Conservation (phyloP, 768 basidiomycete species). For the Lactifluus subvellereus region DNA sequence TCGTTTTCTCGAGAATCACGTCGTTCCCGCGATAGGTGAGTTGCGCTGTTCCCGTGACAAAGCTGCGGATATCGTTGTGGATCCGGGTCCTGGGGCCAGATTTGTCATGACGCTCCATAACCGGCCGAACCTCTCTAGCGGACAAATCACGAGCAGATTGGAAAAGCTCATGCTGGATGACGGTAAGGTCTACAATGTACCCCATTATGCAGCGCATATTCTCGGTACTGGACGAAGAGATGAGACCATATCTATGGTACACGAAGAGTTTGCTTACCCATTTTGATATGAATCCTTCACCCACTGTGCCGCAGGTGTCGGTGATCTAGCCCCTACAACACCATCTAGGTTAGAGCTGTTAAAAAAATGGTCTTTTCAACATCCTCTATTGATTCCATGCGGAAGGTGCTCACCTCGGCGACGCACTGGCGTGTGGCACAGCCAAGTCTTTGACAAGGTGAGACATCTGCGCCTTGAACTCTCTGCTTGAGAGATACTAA, state of each 20-base stretch:
- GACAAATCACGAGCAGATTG: not conserved
- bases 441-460: constrained; percentile 9
- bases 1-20: constrained; percentile 6
- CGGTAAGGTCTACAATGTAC: constrained; percentile 5
- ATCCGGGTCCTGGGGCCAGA: not conserved
- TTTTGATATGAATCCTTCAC: not conserved
- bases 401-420: not conserved
- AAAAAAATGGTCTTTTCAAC: not conserved
- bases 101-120: not conserved
- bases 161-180: not conserved
- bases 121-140: not conserved
- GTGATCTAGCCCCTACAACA: not conserved
- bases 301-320: not conserved
- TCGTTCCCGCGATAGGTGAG: not conserved
- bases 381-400: not conserved
- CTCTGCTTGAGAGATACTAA: constrained; percentile 1
- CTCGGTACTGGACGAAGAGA: not conserved
- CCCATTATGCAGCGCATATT: constrained; percentile 4
- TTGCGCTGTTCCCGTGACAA: not conserved
- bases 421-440: not conserved
- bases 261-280: not conserved
- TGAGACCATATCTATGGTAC: not conserved
- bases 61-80: not conserved
- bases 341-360: not conserved
- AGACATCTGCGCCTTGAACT: not conserved